Percentiles rank a stretch among this genome's conserved stretches.
Conservation (phyloP, 2,329 filamentous ascomycete genomes). For the Neofusicoccum umdonicola region DNA sequence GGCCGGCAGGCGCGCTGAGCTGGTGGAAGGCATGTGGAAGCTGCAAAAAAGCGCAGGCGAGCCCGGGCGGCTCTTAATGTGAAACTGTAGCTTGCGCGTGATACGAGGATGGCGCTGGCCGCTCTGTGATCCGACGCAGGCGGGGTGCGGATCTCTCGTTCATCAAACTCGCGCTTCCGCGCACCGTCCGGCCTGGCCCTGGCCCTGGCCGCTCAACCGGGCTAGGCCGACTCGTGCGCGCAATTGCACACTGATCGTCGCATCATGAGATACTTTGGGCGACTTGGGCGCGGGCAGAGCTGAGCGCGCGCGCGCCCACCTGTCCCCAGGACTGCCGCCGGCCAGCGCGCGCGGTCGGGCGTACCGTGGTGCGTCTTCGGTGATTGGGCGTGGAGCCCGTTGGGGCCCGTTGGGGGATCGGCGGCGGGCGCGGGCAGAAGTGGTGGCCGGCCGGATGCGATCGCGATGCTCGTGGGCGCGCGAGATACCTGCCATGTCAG, state of each 20-base stretch:
- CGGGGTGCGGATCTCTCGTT: slow-evolving; percentile 13
- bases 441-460: neutral
- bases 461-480: neutral
- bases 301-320: neutral
- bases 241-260: slow-evolving; percentile 8
- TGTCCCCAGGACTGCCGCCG: neutral
- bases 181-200: slow-evolving; percentile 4
- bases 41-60: slow-evolving; percentile 13
- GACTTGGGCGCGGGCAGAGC: slow-evolving; percentile 9
- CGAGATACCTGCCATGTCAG: neutral
- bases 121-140: slow-evolving; percentile 10
- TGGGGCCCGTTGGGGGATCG: slow-evolving; percentile 10
- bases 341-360: slow-evolving; percentile 8
- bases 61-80: slow-evolving; percentile 5
- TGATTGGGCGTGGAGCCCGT: slow-evolving; percentile 11
- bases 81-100: slow-evolving; percentile 14
- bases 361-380: slow-evolving; percentile 15
- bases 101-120: slow-evolving; percentile 10
- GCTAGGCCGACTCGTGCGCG: slow-evolving; percentile 1
- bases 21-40: slow-evolving; percentile 11
- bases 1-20: neutral
- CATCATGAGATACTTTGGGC: slow-evolving; percentile 10
- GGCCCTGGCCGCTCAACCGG: neutral
- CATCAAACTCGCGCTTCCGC: slow-evolving; percentile 15
- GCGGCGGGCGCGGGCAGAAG: neutral